Evolutionary conservation across 345 rosid species (phyloP), one percentile per base, ranked within the genome.

Genomic region (Populus tremula): DNA sequence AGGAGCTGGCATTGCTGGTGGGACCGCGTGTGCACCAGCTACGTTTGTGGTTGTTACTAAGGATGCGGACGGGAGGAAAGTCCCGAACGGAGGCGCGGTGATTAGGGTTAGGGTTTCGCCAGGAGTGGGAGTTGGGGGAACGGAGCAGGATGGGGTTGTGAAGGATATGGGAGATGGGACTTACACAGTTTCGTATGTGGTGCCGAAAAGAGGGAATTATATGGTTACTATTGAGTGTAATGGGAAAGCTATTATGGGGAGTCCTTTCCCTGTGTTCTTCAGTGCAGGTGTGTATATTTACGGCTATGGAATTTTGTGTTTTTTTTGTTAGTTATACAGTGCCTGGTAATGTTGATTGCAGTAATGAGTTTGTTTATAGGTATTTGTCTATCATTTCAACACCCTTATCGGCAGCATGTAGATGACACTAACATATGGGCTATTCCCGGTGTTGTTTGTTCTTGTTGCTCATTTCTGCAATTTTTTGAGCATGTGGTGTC

Each of bases 201-300:
- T 93, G 66, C 98, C 99, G 13, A 96, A 93, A 84, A 92, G 98
- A 79, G 99, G 99, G 65, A 91, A 96, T 87, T 96, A 96, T 86
- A 96, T 96, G 97, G 88, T 96, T 47, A 90, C 79, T 76, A 85
- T 96, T 81, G 98, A 96, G 33, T 93, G 97, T 69, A 91, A 96
- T 78, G 98, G 92, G 25, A 88, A 75, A 82, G 83, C 97, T n/a
- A 93, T 96, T 7, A 89, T 88, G 96, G 98, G 98, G 31, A 96
- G 97, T 83, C 99, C 98, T 0, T 96, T 96, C 71, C 99, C 99
- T 17, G 99, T 96, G 68, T 96, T 96, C 88, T 96, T 96, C 85
- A 96, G 99, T 79, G 92, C 90, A 88, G 98, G 99, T 95, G 78
- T 72, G 21, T 41, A 39, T 13, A 36, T 23, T 43, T 6, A 54